phyloP scores from a whole-genome alignment of 2,329 filamentous ascomycete genomes.

The Claviceps pazoutovae region DNA sequence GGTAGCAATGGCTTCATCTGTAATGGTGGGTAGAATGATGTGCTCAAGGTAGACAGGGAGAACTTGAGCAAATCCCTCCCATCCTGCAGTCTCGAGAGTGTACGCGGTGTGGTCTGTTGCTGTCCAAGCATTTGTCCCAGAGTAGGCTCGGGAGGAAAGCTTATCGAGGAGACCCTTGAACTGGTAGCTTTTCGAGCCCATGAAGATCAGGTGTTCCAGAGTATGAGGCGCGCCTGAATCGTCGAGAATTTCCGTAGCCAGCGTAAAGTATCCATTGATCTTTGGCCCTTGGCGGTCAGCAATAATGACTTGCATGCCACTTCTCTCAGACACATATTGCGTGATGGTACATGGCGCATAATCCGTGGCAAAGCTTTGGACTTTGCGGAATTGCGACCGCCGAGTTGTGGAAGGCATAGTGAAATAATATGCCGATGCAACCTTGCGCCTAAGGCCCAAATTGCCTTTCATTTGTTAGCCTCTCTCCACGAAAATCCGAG shows the following conservation, averaged over 20 bases:
- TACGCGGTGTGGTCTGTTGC: conserved; percentile 94
- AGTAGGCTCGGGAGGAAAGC: conserved; percentile 84
- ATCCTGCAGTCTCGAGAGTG: conserved; percentile 86
- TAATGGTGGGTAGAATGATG: conserved; percentile 78
- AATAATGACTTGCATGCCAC: conserved; percentile 87
- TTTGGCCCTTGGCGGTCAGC: conserved; percentile 92
- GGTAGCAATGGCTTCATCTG: conserved; percentile 83
- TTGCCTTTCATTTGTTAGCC: background rate
- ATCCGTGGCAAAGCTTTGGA: conserved; percentile 77
- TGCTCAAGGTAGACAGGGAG: conserved; percentile 93
- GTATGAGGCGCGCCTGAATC: conserved; percentile 88
- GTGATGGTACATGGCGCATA: conserved; percentile 82
- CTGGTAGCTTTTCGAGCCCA: conserved; percentile 84
- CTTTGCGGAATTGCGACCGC: conserved; percentile 53
- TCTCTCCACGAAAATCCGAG: background rate
- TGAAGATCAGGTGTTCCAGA: conserved; percentile 70
- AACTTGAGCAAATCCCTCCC: conserved; percentile 93
- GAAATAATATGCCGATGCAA: background rate
- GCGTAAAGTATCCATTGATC: conserved; percentile 82
- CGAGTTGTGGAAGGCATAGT: conserved; percentile 3
- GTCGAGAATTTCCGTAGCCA: conserved; percentile 95
- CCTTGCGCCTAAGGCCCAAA: background rate
- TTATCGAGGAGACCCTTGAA: conserved; percentile 96
- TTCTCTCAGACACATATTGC: conserved; percentile 90
- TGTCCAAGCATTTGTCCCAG: conserved; percentile 92